Evolutionary conservation across 805 yeast genomes (phyloP), one percentile per base, ranked within the genome.

Genomic region (Barnettozyma pratensis): DNA sequence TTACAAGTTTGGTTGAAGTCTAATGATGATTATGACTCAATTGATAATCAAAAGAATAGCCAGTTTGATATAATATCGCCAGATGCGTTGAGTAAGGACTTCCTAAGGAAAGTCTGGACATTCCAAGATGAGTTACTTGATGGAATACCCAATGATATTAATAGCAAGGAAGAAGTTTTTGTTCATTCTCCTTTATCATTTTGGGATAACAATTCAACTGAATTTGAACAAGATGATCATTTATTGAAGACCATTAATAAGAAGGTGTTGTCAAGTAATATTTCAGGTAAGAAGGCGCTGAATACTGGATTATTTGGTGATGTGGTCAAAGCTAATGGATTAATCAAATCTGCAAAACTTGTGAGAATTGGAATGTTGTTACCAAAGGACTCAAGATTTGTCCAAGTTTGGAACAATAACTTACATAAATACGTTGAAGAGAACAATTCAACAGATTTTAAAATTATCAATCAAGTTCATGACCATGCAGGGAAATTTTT

Each of bases 161-260:
- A 28, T 11, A 27, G 42, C 5, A 50, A 42, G 5, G 28, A 42
- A 1, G 26, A 48, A 3, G 46, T 54, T 5, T 53, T 49, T 14
- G 26, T 74, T 7, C 69, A 68, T 49, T 68, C 80, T 0, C 77
- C 80, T 0, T 60, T 76, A 4, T 64, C 64, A 11, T 66, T 65
- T 45, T 77, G 82, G 81, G 58, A 66, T 36, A 67, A 70, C 53
- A 56, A 69, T 45, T 35, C 53, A 2, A 51, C 53, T 1, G 6
- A 27, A 4, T 54, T 76, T 31, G 26, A 39, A 4, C 45, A 51
- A 4, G 81, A 75, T 57, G 49, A 51, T 30, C 61, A 65, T 11
- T 61, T 69, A 3, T 46, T 75, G 29, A 68, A 57, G 51, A 74
- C 81, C 0, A 59, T 77, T 8, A 73, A 73, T 52, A 53, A 55